Evolutionary conservation across 176 grass and related monocot species (phyloP), one percentile per base, ranked within the genome.

Genomic region (Puya raimondii): DNA sequence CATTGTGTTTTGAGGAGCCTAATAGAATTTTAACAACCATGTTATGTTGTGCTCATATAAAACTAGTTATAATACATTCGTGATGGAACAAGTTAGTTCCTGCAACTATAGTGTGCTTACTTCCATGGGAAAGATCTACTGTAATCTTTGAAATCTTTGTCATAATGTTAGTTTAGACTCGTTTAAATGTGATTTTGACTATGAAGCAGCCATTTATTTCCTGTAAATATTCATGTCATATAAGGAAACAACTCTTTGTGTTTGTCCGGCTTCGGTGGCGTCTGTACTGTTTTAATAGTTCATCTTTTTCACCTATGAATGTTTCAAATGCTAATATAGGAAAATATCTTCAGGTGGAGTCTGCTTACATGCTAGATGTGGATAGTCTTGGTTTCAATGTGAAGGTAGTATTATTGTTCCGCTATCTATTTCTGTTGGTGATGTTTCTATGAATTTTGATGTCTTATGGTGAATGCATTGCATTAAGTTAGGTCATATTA

Each of bases 351-450:
- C 85, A 97, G 93, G 86, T 97, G 79, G 93, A 97, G 75, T 90
- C 82, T 80, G 89, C 93, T 26, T 79, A 87, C 50, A 97, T 97
- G 82, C 68, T 92, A 22, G 93, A 92, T 80, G 67, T 92, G 53
- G 93, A 97, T 77, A 92, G 89, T 29, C 81, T 97, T 61, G 93
- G 93, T 78, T 84, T 97, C 84, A 85, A 92, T 71, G 89, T 97
- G 63, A 97, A 97, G 93, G 93, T 97, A 61, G 26, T 27, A 49
- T 50, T 65, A 68, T 75, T 61, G 1, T 20, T 22, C 11, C n/a
- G 77, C 23, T 49, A 27, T 69, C 51, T 51, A 12, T 78, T 73
- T 17, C 59, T 51, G 52, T 64, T 83, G 16, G 17, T 75, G 13
- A 73, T 16, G 21, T 67, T 48, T 70, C 50, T 65, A 68, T 74